phyloP scores from a whole-genome alignment of 257 asterid genomes.

The Lantana camara region DNA sequence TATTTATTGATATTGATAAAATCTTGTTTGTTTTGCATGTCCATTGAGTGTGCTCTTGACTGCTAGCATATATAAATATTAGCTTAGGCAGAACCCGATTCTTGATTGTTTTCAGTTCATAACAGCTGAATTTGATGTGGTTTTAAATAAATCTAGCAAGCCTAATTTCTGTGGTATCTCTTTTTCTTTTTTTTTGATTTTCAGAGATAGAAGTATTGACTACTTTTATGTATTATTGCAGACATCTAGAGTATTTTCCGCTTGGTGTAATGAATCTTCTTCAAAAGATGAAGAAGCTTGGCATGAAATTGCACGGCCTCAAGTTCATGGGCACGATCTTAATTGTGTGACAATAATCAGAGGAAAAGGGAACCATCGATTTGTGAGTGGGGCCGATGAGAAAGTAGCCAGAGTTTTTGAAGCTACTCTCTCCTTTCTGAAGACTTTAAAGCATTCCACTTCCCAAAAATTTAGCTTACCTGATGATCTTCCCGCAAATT shows the following conservation, averaged over 20 bases:
- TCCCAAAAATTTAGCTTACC: conserved; percentile 37
- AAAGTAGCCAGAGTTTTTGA: conserved; percentile 96
- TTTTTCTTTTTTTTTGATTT: background rate
- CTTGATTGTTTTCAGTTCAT: no score
- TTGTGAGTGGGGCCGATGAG: conserved; percentile 94
- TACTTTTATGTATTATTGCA: conserved; percentile 40
- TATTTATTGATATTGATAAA: background rate
- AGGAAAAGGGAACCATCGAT: conserved; percentile 91
- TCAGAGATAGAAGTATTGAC: conserved; percentile 15
- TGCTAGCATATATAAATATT: no score
- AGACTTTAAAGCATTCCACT: conserved; percentile 70
- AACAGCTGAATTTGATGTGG: no score
- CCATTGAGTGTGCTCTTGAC: no score
- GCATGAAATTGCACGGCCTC: conserved; percentile 99
- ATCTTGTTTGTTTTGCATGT: conserved; percentile 14
- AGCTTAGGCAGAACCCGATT: no score
- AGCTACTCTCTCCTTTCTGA: conserved; percentile 88
- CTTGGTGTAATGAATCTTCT: conserved; percentile 57
- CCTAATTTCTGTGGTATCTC: conserved; percentile 1
- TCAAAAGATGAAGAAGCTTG: conserved; percentile 58
- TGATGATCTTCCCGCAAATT: conserved; percentile 60
- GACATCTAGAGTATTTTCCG: conserved; percentile 84
- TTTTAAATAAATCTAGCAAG: background rate
- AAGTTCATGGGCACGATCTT: conserved; percentile 97
- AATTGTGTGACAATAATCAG: conserved; percentile 73